phyloP scores from a whole-genome alignment of 2,329 filamentous ascomycete genomes.

The Dactylellina leptospora region DNA sequence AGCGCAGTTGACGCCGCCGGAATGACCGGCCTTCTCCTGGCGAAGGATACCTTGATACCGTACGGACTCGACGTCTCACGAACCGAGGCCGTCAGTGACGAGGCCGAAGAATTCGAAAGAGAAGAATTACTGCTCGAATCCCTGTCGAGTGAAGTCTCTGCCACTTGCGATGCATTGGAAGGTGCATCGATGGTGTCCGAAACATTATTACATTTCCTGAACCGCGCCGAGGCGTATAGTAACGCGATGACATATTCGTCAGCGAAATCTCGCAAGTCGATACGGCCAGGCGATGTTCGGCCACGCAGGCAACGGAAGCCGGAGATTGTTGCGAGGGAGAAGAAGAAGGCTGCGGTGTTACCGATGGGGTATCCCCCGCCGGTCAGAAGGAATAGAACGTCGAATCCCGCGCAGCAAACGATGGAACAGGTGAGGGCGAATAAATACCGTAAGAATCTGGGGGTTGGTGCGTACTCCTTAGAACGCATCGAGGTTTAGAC shows the following conservation, averaged over 20 bases:
- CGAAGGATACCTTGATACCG: constrained; percentile 49
- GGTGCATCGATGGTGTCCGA: constrained; percentile 46
- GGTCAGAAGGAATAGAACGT: constrained; percentile 57
- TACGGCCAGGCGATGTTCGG: constrained; percentile 27
- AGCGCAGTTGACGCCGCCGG: constrained; percentile 50
- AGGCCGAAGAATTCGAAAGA: constrained; percentile 35
- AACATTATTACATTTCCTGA: constrained; percentile 35
- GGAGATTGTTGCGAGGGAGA: constrained; percentile 42
- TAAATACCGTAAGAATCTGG: constrained; percentile 45
- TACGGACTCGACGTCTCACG: constrained; percentile 17
- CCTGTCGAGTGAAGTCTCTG: constrained; percentile 45
- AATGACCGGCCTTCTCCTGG: constrained; percentile 45
- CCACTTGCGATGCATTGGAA: constrained; percentile 44
- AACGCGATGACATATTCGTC: constrained; percentile 17
- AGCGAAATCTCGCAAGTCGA: constrained; percentile 20
- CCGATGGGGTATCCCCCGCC: constrained; percentile 50
- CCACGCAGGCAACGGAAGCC: constrained; percentile 37
- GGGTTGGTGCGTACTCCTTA: constrained; percentile 49
- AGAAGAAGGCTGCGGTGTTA: constrained; percentile 44
- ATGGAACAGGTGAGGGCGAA: constrained; percentile 34
- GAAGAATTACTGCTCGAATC: constrained; percentile 49
- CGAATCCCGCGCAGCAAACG: constrained; percentile 20
- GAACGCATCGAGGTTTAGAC: constrained; percentile 44
- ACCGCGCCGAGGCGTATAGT: constrained; percentile 39
- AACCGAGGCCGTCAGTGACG: constrained; percentile 17